Base-by-base conservation (phyloP, 2,329 filamentous ascomycete species). In the Aspergillus pseudonomiae region DNA sequence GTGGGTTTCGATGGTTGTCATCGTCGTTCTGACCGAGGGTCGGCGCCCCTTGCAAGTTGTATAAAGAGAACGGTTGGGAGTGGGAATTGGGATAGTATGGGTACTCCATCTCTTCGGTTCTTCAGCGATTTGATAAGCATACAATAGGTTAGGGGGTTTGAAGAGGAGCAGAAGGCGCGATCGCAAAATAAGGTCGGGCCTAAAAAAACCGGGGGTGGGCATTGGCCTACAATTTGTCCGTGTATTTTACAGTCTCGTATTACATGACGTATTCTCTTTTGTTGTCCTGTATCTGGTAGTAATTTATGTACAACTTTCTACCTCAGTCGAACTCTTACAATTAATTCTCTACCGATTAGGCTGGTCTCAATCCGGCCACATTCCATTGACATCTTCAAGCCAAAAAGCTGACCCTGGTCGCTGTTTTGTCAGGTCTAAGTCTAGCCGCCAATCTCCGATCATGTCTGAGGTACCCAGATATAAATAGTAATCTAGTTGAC, bases 91-190 rank as follows among this genome's bases (percentile, higher is more conserved):
- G 70, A 68, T 83, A 88, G 74, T 84, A 87, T 59, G 81, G 79
- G 74, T 86, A 88, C 69, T 88, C 85, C 85, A 88, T 88, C 54
- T 55, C 56, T 60, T 24, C 32, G 30, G n/a, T 24, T 46, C 14
- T 39, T 24, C 11, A 7, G 21, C 34, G 52, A 55, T 55, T 11
- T 52, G 11, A 19, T n/a, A 32, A 12, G 26, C n/a, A 14, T 26
- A 32, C 16, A 32, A 1, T 26, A 39, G 21, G 21, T 24, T 24
- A 24, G 12, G n/a, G 16, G 32, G 6, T n/a, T 21, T 36, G 32
- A 39, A n/a, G 34, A 36, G 21, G 52, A 54, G 19, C 12, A 54
- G 11, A 14, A 36, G 19, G n/a, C 30, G 19, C 32, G n/a, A 36
- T 55, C 36, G 32, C n/a, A 39, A 55, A 55, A 39, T 55, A 55